These are phyloP conservation scores for Rhynchospora tenuis DNA, from an alignment of 176 grass and related monocot genomes.

Conservation along the genomic window DNA sequence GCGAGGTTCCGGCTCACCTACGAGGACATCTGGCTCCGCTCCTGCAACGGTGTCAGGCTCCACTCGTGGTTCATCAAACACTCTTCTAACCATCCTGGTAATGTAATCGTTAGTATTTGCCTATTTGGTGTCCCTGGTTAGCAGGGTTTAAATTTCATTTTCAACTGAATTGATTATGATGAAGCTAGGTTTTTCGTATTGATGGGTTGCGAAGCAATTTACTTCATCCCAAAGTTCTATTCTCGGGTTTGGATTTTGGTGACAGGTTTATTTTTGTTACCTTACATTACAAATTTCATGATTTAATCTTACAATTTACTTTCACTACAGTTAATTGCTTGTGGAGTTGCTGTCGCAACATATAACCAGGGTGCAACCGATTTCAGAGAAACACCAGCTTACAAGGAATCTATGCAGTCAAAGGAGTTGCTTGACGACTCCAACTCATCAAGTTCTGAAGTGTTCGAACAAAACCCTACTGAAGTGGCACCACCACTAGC, in stretches of 20 bases:
- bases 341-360: slow-evolving; percentile 73
- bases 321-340: slow-evolving; percentile 62
- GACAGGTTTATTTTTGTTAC: background rate
- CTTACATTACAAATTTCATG: background rate
- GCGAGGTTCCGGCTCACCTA: slow-evolving; percentile 54
- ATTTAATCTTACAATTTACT: background rate
- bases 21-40: slow-evolving; percentile 78
- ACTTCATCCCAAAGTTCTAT: background rate
- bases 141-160: background rate
- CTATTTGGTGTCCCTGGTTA: background rate
- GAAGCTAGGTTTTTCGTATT: background rate
- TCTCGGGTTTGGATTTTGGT: background rate
- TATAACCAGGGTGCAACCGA: slow-evolving; percentile 90
- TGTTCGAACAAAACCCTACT: slow-evolving; percentile 94
- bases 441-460: slow-evolving; percentile 70
- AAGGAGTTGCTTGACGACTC: slow-evolving; percentile 79
- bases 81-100: slow-evolving; percentile 53
- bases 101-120: background rate
- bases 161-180: background rate
- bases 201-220: background rate
- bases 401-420: slow-evolving; percentile 63
- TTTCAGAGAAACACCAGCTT: slow-evolving; percentile 75
- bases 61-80: slow-evolving; percentile 97
- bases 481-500: slow-evolving; percentile 80
- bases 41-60: slow-evolving; percentile 76